phyloP scores from a whole-genome alignment of 108 stramenopile species.

The Nitzschia palea region DNA sequence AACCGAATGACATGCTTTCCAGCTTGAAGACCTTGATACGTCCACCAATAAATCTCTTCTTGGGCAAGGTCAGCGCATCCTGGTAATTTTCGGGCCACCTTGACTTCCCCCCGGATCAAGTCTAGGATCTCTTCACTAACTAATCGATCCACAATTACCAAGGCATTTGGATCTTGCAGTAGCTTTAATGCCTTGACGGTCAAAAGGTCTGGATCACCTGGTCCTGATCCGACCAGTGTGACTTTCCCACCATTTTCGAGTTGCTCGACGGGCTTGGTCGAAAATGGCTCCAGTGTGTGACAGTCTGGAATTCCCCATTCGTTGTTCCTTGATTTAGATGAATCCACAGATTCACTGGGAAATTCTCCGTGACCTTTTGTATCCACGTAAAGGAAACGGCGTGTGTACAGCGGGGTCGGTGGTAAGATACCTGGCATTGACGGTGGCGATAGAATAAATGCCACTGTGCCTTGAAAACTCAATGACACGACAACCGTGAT shows the following conservation, averaged over 20 bases:
- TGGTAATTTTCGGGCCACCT: constrained; percentile 87
- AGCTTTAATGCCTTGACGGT: constrained; percentile 84
- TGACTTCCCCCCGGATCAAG: constrained; percentile 74
- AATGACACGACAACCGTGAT: too few relatives aligned
- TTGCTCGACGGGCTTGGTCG: constrained; percentile 9
- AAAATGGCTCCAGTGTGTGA: constrained; percentile 31
- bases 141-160: constrained; percentile 94
- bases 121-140: constrained; percentile 87
- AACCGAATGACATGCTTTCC: constrained; percentile 93
- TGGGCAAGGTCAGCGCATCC: constrained; percentile 96
- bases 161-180: constrained; percentile 51
- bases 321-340: constrained; percentile 27
- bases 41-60: constrained; percentile 93
- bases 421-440: too few relatives aligned
- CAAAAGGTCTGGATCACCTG: constrained; percentile 93
- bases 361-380: not conserved
- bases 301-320: constrained; percentile 52
- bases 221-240: constrained; percentile 90
- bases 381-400: too few relatives aligned
- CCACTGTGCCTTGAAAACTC: too few relatives aligned
- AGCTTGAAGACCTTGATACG: constrained; percentile 66
- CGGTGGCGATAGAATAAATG: too few relatives aligned
- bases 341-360: not conserved
- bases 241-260: constrained; percentile 63
- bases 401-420: too few relatives aligned